A percentile compares a stretch with the other conserved stretches of the same genome.
Conservation (phyloP, 495 filamentous ascomycete genomes). For the Immersiella caudata region DNA sequence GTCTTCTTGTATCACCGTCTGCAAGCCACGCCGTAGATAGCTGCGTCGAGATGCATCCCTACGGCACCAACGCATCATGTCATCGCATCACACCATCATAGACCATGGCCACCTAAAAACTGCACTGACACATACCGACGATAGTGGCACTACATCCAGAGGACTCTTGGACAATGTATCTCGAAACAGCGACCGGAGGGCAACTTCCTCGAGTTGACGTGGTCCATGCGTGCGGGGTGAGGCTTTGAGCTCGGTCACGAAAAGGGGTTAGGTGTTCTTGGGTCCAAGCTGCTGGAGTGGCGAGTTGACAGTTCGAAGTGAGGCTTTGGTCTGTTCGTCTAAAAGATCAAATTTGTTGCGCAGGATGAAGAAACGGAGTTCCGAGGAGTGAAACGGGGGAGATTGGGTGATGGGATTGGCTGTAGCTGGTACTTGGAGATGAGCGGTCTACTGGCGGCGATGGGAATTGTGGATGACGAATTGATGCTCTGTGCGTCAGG, state of each 20-base stretch:
- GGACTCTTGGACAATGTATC: neutral
- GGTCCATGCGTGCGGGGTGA: neutral
- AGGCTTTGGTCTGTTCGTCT: too few relatives aligned
- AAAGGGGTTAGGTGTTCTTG: neutral
- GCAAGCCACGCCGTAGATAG: neutral
- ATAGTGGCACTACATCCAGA: neutral
- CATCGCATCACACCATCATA: neutral
- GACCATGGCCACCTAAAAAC: neutral
- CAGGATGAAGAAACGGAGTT: too few relatives aligned
- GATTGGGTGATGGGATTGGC: too few relatives aligned
- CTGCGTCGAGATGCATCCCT: neutral
- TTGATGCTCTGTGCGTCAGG: too few relatives aligned
- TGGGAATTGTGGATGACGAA: too few relatives aligned
- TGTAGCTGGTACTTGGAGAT: too few relatives aligned
- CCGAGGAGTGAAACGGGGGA: too few relatives aligned
- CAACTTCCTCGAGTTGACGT: too few relatives aligned
- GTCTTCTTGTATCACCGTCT: neutral
- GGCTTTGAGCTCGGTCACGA: neutral
- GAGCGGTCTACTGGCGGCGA: too few relatives aligned
- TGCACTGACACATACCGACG: neutral
- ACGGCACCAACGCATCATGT: neutral
- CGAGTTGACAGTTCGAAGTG: neutral
- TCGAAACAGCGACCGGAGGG: neutral
- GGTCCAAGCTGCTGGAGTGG: neutral
- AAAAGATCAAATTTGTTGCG: too few relatives aligned